These are phyloP conservation scores for Castanea sativa DNA, from an alignment of 306 rosid genomes.

Conservation along the genomic window DNA sequence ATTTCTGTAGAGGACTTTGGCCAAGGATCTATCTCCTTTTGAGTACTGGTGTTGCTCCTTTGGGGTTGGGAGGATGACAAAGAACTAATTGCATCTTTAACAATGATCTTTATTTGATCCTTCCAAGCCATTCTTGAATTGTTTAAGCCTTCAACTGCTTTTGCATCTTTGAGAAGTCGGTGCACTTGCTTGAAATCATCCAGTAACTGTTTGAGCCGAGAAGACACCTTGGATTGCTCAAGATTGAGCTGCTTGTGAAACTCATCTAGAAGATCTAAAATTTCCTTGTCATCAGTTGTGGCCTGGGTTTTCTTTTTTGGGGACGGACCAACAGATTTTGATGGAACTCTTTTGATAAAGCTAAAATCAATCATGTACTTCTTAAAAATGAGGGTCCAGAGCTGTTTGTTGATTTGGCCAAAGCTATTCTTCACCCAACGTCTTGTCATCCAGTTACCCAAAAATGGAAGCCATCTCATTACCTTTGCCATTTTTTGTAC, in stretches of 20 bases:
- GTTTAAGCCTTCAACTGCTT: not conserved
- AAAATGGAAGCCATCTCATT: not conserved
- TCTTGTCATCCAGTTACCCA: not conserved
- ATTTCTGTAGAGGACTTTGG: not conserved
- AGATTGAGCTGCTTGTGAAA: no score
- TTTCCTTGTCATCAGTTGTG: not conserved
- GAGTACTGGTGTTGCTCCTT: not conserved
- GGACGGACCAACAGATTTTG: not conserved
- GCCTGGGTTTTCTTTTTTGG: no score
- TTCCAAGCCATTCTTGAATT: slow-evolving; percentile 1
- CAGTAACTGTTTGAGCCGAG: not conserved
- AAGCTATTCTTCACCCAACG: no score
- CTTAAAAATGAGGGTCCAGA: not conserved
- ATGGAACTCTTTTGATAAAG: slow-evolving; percentile 16
- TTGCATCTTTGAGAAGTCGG: not conserved
- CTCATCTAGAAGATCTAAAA: no score
- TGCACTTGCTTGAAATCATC: not conserved
- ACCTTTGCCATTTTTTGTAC: not conserved
- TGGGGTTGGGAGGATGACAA: not conserved
- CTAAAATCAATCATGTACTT: slow-evolving; percentile 3
- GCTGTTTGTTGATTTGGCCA: no score
- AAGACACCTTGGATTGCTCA: no score
- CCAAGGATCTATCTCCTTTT: not conserved
- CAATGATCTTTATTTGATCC: slow-evolving; percentile 14
- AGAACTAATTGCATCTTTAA: no score